Percentiles rank a stretch among this genome's conserved stretches.
phyloP scores from a whole-genome alignment of 495 filamentous ascomycete genomes.

The Aspergillus coremiiformis region DNA sequence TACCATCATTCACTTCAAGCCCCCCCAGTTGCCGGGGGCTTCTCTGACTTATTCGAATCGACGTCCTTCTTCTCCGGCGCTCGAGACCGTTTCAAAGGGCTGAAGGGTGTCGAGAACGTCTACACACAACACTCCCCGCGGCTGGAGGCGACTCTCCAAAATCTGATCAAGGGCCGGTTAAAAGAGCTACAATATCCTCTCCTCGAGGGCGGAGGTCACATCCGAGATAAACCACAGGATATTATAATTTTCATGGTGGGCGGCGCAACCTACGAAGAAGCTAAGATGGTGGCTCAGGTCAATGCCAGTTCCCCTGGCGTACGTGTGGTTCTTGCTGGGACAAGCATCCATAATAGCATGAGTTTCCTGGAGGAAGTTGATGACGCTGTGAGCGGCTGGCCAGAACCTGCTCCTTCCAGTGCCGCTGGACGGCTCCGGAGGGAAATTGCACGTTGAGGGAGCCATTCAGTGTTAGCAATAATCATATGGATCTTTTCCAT shows the following conservation, averaged over 20 bases:
- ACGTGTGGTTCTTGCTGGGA: constrained; percentile 80
- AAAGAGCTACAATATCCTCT: constrained; percentile 84
- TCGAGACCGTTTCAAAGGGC: constrained; percentile 81
- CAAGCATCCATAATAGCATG: constrained; percentile 73
- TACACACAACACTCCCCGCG: constrained; percentile 95
- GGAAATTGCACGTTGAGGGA: constrained; percentile 45
- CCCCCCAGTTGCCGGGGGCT: constrained; percentile 58
- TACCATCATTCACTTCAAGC: constrained; percentile 81
- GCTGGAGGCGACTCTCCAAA: constrained; percentile 79
- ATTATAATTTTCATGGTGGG: constrained; percentile 91
- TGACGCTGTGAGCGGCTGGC: constrained; percentile 73
- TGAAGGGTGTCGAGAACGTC: constrained; percentile 96
- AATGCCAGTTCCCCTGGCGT: constrained; percentile 88
- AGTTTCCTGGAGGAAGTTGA: constrained; percentile 84
- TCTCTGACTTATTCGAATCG: constrained; percentile 86
- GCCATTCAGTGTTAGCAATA: too few relatives aligned
- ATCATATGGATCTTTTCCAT: too few relatives aligned
- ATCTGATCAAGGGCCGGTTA: constrained; percentile 83
- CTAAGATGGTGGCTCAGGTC: constrained; percentile 84
- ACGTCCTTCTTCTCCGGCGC: constrained; percentile 87
- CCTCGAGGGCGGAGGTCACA: constrained; percentile 75
- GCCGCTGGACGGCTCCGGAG: constrained; percentile 66
- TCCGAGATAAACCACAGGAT: constrained; percentile 91
- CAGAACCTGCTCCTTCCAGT: constrained; percentile 58
- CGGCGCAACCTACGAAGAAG: constrained; percentile 91